Evolutionary conservation across 192 early-diverging fungal genomes (phyloP), one percentile per base, ranked within the genome.

Genomic region (Diversispora eburnea): DNA sequence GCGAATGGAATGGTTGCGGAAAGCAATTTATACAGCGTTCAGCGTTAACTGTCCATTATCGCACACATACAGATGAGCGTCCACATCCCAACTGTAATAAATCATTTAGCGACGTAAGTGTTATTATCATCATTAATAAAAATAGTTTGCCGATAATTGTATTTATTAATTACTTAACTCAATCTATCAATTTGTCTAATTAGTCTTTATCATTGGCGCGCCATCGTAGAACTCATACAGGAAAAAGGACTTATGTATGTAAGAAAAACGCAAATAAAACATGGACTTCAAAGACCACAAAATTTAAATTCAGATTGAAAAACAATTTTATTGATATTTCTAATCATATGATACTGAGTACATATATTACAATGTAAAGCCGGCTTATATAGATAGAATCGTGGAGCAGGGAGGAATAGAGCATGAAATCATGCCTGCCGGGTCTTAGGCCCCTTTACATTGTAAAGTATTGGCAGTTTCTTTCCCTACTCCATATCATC

Each of bases 191-290:
- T 73, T 63, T 5, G 5, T 62, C 58, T 17, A 48, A 39, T 42
- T 19, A 73, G 72, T 63, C 60, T 46, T 91, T 90, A 19, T 91
- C 90, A 22, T 84, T 93, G 54, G 89, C 90, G 0, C 84, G 92
- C 57, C 92, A 93, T 77, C 85, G 91, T 45, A 85, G 90, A 63
- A 90, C 88, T 1, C 92, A 93, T 75, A 89, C 88, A 70, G 91
- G 90, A 54, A 91, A 91, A 76, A 84, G 92, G 58, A 89, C 92
- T 2, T 93, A 90, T 79, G 82, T 84, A 6, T 92, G 91, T 70
- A n/a, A n/a, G n/a, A n/a, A n/a, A n/a, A n/a, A n/a, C n/a, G n/a
- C n/a, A n/a, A n/a, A n/a, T n/a, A n/a, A n/a, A n/a, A n/a, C n/a
- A n/a, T n/a, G n/a, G n/a, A n/a, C n/a, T n/a, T n/a, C n/a, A n/a